A percentile compares a stretch with the other conserved stretches of the same genome.
Conservation (phyloP, 192 early-diverging fungal genomes). For the Entomortierella parvispora region DNA sequence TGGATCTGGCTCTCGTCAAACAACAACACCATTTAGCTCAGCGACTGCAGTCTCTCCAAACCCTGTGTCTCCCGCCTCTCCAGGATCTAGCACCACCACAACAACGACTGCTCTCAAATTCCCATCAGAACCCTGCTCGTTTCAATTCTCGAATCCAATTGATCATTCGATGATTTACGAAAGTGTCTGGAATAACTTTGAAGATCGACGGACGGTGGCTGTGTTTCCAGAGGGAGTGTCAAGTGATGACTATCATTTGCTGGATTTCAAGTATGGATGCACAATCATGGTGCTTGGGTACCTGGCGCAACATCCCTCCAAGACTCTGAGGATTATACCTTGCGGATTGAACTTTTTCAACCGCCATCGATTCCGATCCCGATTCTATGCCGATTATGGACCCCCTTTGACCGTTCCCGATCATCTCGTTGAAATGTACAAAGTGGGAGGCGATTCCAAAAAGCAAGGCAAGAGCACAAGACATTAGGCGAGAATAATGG, state of each 20-base stretch:
- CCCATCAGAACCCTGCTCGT: conserved; percentile 40
- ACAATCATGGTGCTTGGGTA: conserved; percentile 57
- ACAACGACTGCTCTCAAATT: conserved; percentile 9
- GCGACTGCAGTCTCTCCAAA: too few relatives aligned
- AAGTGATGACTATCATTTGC: conserved; percentile 53
- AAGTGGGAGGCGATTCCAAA: conserved; percentile 46
- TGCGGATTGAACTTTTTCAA: conserved; percentile 59
- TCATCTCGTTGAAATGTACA: conserved; percentile 44
- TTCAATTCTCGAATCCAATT: conserved; percentile 45
- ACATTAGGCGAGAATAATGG: background rate
- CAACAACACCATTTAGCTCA: too few relatives aligned
- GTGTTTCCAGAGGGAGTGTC: conserved; percentile 57
- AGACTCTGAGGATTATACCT: conserved; percentile 50
- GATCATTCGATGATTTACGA: conserved; percentile 53
- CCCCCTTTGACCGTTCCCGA: conserved; percentile 42
- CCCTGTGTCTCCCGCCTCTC: background rate
- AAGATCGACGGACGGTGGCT: conserved; percentile 41
- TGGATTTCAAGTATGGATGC: conserved; percentile 58
- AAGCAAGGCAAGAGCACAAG: conserved; percentile 31
- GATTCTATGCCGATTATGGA: conserved; percentile 52
- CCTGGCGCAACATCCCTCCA: conserved; percentile 39
- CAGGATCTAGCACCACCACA: background rate
- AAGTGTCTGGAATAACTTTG: conserved; percentile 54
- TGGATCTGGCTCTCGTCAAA: background rate
- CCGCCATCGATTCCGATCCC: conserved; percentile 57